Base-by-base conservation (phyloP, 2,329 filamentous ascomycete genomes). In the Neonectria magnoliae region DNA sequence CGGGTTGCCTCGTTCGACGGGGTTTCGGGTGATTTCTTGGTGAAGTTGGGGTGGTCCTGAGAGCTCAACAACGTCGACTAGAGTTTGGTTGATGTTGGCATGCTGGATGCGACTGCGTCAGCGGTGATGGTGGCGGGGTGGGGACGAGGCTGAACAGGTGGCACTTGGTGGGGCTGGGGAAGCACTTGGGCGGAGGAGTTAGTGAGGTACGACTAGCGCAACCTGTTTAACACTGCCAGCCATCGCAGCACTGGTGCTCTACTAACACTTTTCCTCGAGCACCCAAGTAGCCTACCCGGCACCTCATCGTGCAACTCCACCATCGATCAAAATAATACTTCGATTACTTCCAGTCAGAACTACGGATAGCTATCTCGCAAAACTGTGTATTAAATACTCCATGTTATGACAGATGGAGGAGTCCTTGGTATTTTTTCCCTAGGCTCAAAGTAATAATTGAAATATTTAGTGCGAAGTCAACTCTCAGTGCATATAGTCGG, bases 91-190 rank as follows among this genome's bases (percentile, higher is more conserved):
- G 53, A 51, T 16, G 64, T 60, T 59, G 64, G 55, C 57, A 29
- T 55, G 57, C 51, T 60, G 16, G 67, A 55, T 67, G 67, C 70
- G 65, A 73, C 73, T 77, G 76, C 75, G 76, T 77, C 75, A 77
- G 75, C 69, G 68, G 51, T n/a, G 51, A 41, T 16, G 36, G 70
- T 72, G 71, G 76, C 65, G 75, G 75, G 76, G 75, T 70, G 71
- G 66, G 64, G 71, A 54, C 66, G 72, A 74, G 72, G 72, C 72
- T 74, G 68, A 65, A 61, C 38, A 63, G 51, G 65, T 73, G 67
- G 61, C 59, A 60, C 61, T 20, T 20, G n/a, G 38, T 68, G 67
- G 61, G 66, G 68, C 58, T 18, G 38, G 38, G 38, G 38, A 38
- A n/a, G 36, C 16, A n/a, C 36, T 5, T 2, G 8, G 5, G 6